Conservation (phyloP, 2,329 filamentous ascomycete genomes). For the Colletotrichum eremochloae region DNA sequence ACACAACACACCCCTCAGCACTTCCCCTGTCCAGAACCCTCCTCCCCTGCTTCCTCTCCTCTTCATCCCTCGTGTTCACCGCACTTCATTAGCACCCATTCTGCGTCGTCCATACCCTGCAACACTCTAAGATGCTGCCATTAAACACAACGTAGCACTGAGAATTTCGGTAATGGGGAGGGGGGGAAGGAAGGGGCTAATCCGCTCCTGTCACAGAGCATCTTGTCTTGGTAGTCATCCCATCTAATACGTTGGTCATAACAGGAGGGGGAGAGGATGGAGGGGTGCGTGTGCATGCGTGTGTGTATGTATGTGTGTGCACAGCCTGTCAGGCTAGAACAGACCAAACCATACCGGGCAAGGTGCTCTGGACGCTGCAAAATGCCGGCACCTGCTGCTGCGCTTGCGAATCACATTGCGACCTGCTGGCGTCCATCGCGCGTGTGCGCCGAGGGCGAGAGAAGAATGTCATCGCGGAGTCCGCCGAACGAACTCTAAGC, state of each 20-base stretch:
- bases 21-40: not conserved
- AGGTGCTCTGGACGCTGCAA: constrained; percentile 4
- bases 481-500: not conserved
- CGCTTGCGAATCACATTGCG: not conserved
- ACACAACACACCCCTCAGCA: constrained; percentile 2
- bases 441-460: not conserved
- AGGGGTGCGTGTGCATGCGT: not conserved
- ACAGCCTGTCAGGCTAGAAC: not conserved
- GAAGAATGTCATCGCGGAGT: not conserved
- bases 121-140: not conserved
- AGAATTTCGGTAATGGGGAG: not conserved
- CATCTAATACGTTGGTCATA: not conserved
- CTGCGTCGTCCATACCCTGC: constrained; percentile 1
- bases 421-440: not conserved
- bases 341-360: not conserved
- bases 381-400: constrained; percentile 6
- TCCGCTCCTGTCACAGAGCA: too few species aligned
- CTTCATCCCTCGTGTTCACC: not conserved
- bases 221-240: not conserved
- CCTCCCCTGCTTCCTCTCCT: not conserved
- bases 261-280: not conserved
- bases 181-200: too few species aligned
- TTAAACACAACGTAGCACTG: not conserved
- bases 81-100: not conserved
- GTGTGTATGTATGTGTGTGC: not conserved